Evolutionary conservation across 768 basidiomycete genomes (phyloP).

Genomic region (Hygrophorus pudorinus): DNA sequence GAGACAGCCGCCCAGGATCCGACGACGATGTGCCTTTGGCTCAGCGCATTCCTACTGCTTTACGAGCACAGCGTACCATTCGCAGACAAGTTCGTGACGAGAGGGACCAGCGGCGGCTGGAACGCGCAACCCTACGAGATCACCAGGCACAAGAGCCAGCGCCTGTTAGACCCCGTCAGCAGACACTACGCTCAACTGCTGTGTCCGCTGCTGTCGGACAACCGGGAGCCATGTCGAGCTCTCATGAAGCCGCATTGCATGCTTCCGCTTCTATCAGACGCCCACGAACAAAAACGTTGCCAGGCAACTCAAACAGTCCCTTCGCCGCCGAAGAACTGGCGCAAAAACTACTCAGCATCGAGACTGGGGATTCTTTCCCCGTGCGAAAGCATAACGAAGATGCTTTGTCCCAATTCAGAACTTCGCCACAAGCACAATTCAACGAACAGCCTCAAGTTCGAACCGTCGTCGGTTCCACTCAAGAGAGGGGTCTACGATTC

Average conservation of each 20-base stretch:
- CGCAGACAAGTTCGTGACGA: constrained; percentile 64
- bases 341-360: constrained; percentile 44
- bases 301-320: constrained; percentile 24
- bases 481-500: constrained; percentile 28
- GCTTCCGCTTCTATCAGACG: constrained; percentile 24
- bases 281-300: constrained; percentile 35
- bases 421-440: not conserved
- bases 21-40: constrained; percentile 85
- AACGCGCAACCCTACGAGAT: constrained; percentile 26
- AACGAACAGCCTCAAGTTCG: constrained; percentile 4
- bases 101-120: constrained; percentile 43
- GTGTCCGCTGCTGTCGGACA: constrained; percentile 14
- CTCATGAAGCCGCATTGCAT: constrained; percentile 28
- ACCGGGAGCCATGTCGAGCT: constrained; percentile 18
- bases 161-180: constrained; percentile 17
- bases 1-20: constrained; percentile 21
- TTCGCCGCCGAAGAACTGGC: constrained; percentile 53
- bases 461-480: constrained; percentile 8
- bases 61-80: constrained; percentile 75
- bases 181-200: constrained; percentile 28
- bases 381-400: constrained; percentile 12
- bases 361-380: constrained; percentile 21
- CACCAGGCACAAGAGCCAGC: constrained; percentile 5
- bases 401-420: not conserved
- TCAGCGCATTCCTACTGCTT: constrained; percentile 69